These are phyloP conservation scores for Polytolypa hystricis DNA, from an alignment of 2,329 filamentous ascomycete species.

Conservation along the genomic window DNA sequence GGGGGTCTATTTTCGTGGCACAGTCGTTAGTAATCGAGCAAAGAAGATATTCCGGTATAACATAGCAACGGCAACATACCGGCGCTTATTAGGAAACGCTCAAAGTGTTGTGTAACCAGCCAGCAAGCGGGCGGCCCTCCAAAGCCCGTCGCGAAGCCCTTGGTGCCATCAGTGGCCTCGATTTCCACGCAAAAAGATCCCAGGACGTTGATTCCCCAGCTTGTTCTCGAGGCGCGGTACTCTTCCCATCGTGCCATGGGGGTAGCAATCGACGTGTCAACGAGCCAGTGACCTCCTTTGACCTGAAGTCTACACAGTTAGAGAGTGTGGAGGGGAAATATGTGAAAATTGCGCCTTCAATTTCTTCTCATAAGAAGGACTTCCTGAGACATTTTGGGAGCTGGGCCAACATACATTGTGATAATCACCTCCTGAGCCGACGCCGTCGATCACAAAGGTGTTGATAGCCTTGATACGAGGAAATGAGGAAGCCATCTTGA, in stretches of 20 bases:
- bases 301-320: constrained; percentile 17
- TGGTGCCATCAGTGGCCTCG: constrained; percentile 79
- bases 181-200: constrained; percentile 88
- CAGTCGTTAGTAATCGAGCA: too few relatives aligned
- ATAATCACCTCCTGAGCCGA: constrained; percentile 48
- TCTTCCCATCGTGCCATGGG: constrained; percentile 84
- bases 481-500: constrained; percentile 17
- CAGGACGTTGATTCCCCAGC: constrained; percentile 91
- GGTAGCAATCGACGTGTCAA: constrained; percentile 84
- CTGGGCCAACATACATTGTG: constrained; percentile 71
- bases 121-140: constrained; percentile 89
- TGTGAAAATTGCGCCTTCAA: not conserved
- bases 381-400: not conserved
- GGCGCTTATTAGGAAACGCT: constrained; percentile 77
- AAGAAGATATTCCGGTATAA: too few relatives aligned
- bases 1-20: constrained; percentile 65
- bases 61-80: too few relatives aligned
- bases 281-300: constrained; percentile 58
- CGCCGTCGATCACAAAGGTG: constrained; percentile 36
- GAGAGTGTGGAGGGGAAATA: not conserved
- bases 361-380: too few relatives aligned
- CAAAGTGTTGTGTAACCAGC: constrained; percentile 87
- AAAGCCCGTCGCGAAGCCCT: constrained; percentile 88
- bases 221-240: constrained; percentile 77
- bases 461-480: constrained; percentile 36